Evolutionary conservation across 371 early-diverging fungal species (phyloP).

Genomic region (Syncephalastrum contaminatum): DNA sequence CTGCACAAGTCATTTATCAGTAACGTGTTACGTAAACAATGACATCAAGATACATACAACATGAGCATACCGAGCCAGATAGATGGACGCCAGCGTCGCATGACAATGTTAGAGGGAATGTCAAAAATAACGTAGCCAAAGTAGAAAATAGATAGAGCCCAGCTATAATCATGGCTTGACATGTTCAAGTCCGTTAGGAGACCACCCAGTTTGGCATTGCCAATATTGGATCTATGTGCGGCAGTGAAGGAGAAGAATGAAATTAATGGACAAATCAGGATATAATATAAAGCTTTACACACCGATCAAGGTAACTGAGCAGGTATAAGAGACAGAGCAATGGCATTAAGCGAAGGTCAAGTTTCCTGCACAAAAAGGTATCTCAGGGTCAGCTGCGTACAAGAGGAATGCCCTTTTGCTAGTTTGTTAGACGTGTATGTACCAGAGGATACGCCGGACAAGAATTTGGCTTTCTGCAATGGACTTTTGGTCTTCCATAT

Average conservation of each 20-base stretch:
- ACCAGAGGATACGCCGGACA: too few relatives aligned
- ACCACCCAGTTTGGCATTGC: constrained; percentile 46
- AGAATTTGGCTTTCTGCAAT: too few relatives aligned
- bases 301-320: constrained; percentile 40
- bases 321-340: constrained; percentile 35
- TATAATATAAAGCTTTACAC: not conserved
- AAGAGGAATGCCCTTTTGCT: too few relatives aligned
- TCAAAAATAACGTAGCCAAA: constrained; percentile 38
- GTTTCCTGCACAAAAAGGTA: constrained; percentile 20
- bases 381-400: too few relatives aligned
- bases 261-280: not conserved
- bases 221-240: constrained; percentile 37
- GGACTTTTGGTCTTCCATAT: too few relatives aligned
- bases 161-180: constrained; percentile 23
- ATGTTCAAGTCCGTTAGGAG: constrained; percentile 25
- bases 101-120: constrained; percentile 39
- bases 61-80: constrained; percentile 18
- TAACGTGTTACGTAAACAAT: not conserved
- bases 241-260: not conserved
- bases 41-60: constrained; percentile 18
- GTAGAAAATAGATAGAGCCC: constrained; percentile 18
- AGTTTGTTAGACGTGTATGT: too few relatives aligned
- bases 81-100: constrained; percentile 27
- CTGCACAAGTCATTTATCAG: constrained; percentile 7
- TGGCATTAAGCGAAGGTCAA: constrained; percentile 30